Base-by-base conservation (phyloP, 306 rosid species). In the Fagus sylvatica region DNA sequence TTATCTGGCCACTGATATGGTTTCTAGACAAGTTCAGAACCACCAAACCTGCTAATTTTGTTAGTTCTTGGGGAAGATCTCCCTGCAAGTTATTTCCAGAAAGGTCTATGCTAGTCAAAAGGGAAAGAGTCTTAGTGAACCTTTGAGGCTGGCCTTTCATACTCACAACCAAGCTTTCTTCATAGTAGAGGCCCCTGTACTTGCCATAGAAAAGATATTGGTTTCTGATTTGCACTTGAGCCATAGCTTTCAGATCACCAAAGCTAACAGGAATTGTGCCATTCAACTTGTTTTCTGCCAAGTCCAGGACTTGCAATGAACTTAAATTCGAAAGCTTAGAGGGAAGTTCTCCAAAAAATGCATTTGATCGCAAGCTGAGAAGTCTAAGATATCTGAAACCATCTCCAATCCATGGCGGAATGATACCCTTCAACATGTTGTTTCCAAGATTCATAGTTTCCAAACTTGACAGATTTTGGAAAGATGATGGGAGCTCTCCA, bases 301-400 rank as follows among this genome's bases (percentile, higher is more conserved):
- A 69, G 77, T 82, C 90, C 61, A 88, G 64, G 73, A 88, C 87
- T 60, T 80, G 88, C 67, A 86, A 62, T 3, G 85, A 82, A 34
- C 73, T 73, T 53, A 86, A 75, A 51, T 82, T 84, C 28, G 90
- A 71, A 39, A 86, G 75, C 33, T 10, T 1, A 0, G 55, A 4
- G 2, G 85, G 82, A 22, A 88, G 30, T 69, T 74, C 77, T 34
- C 88, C 83, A 2, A 2, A 84, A 75, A 89, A 84, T 10, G 74
- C 78, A 79, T 89, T 89, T 33, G 86, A 78, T 15, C 90, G 82
- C 76, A 86, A 70, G 54, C 68, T 80, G 4, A 82, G 73, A 69
- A 88, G 82, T 75, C 66, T 73, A 13, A 86, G 71, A 32, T 30
- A 0, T 16, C 59, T 53, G 46, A 86, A 78, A 6, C 74, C 76